Base-by-base conservation (phyloP, 129 eudicot species). In the Centrapalus pauciflorus region DNA sequence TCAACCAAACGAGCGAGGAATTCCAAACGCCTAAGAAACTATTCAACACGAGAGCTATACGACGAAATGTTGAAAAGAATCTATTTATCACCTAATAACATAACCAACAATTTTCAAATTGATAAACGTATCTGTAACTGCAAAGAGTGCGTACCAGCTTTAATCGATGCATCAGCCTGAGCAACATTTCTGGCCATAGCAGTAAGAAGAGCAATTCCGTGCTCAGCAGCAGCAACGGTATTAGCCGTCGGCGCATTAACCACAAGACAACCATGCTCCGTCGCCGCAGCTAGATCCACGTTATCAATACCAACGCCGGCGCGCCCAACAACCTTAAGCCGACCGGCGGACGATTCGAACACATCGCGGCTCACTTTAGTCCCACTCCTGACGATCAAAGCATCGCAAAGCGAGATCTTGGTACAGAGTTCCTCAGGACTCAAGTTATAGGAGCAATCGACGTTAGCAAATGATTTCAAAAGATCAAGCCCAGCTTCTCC, bases 261-360 rank as follows among this genome's bases (percentile, higher is more conserved):
- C 16, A 91, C 97, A 3, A 91, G 55, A 55, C 97, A 91, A 0
- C 97, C 97, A 50, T 92, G 98, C 71, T 92, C 98, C 2, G 98
- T 92, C 54, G 98, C 96, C 24, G 98, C 98, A 13, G 85, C 87
- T 74, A 92, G 86, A 85, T 92, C 98, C 71, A 92, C 98, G 68
- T 92, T 92, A 55, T 92, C 96, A 20, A 92, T 92, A 52, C 96
- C 98, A 3, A 92, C 96, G 17, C 98, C 98, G 6, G 98, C 98
- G 0, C 96, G 78, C 29, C 98, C 98, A 43, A 92, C 96, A 0
- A 92, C 98, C 74, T 85, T 92, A 14, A 92, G 78, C 78, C 96
- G 48, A 4, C 98, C 98, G 13, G 64, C 86, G 11, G 95, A 88
- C 14, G 90, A 79, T 69, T 92, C 98, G 35, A 92, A 92, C 73